phyloP scores from a whole-genome alignment of 1,284 basidiomycete genomes.

The Leucoagaricus sp. region DNA sequence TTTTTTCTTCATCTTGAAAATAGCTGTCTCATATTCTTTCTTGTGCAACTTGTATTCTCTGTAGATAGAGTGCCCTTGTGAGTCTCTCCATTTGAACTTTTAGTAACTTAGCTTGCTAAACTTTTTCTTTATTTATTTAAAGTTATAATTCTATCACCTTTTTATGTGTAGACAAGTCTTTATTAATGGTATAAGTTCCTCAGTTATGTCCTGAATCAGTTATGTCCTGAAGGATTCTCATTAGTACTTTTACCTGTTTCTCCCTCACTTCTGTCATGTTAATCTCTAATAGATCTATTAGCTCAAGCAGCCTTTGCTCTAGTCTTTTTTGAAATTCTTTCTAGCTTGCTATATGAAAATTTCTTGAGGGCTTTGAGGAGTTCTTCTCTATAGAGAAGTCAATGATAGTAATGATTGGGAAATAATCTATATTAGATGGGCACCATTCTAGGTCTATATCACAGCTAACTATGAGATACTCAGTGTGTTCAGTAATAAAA shows the following conservation, averaged over 20 bases:
- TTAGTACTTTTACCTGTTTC: background rate
- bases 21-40: conserved; percentile 22
- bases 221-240: background rate
- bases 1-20: conserved; percentile 22
- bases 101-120: background rate
- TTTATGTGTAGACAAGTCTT: conserved; percentile 2
- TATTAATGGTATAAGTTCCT: background rate
- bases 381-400: background rate
- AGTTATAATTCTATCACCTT: background rate
- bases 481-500: conserved; percentile 19
- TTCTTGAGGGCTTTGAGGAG: background rate
- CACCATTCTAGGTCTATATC: background rate
- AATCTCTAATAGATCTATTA: background rate
- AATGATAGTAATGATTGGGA: conserved; percentile 1
- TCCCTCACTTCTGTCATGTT: background rate
- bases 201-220: no score
- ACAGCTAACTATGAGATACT: background rate
- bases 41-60: conserved; percentile 1
- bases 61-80: conserved; percentile 22
- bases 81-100: conserved; percentile 14
- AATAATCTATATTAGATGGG: background rate
- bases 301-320: background rate
- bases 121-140: background rate
- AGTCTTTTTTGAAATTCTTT: background rate
- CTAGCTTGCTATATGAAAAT: background rate